Conservation (phyloP, 176 grass and related monocot genomes). For the Phyllostachys edulis region DNA sequence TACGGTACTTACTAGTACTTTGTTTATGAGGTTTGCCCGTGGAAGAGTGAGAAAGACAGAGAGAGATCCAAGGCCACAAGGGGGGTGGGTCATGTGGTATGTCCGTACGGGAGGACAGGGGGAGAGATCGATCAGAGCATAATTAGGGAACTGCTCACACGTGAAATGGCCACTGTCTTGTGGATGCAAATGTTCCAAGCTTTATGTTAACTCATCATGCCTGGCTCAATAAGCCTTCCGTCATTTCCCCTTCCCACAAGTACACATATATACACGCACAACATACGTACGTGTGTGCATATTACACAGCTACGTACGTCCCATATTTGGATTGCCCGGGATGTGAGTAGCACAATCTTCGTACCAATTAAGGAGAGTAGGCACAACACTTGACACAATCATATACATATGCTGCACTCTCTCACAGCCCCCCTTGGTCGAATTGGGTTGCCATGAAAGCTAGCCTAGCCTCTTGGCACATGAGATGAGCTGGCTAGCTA, state of each 20-base stretch:
- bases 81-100: background rate
- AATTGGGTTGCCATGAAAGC: too few relatives aligned
- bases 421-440: too few relatives aligned
- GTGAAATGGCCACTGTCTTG: slow-evolving; percentile 45
- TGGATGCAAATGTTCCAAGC: slow-evolving; percentile 27
- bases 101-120: background rate
- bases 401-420: too few relatives aligned
- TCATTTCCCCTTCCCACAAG: slow-evolving; percentile 11
- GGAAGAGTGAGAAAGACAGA: slow-evolving; percentile 15
- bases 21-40: slow-evolving; percentile 40
- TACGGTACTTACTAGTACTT: slow-evolving; percentile 17
- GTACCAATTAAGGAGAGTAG: background rate
- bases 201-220: background rate
- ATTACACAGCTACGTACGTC: background rate
- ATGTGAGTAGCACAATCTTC: slow-evolving; percentile 18
- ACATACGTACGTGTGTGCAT: background rate
- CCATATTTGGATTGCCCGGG: background rate
- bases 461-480: background rate
- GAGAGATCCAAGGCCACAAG: background rate
- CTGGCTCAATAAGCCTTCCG: background rate
- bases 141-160: slow-evolving; percentile 42
- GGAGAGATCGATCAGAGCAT: background rate
- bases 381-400: background rate
- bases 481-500: slow-evolving; percentile 36
- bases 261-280: background rate